phyloP scores from a whole-genome alignment of 768 basidiomycete species.

The Vishniacozyma victoriae region DNA sequence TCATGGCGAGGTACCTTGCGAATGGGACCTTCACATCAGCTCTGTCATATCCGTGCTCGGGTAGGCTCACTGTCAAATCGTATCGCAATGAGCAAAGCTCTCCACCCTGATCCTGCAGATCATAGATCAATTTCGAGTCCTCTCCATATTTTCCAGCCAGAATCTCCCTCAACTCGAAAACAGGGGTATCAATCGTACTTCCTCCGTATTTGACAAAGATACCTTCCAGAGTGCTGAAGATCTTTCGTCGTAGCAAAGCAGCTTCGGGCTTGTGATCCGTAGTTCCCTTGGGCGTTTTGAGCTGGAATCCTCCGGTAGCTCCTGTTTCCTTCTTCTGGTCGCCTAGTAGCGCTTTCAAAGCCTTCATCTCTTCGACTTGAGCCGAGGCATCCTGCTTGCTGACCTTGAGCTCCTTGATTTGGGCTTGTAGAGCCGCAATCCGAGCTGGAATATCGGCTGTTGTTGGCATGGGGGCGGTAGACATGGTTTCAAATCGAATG shows the following conservation, averaged over 20 bases:
- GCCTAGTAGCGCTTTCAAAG: conserved; percentile 47
- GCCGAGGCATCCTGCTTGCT: conserved; percentile 32
- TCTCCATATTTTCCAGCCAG: conserved; percentile 92
- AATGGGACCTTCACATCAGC: conserved; percentile 60
- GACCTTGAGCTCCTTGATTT: conserved; percentile 39
- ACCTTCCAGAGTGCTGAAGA: conserved; percentile 80
- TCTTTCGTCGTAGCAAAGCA: conserved; percentile 83
- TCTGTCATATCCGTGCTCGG: neutral
- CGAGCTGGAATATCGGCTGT: conserved; percentile 14
- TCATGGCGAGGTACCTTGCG: conserved; percentile 92
- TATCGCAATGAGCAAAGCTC: conserved; percentile 91
- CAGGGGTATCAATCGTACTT: conserved; percentile 90
- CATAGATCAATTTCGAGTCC: conserved; percentile 94
- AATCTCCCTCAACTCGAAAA: conserved; percentile 96
- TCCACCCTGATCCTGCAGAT: conserved; percentile 94
- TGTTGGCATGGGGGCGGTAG: conserved; percentile 4
- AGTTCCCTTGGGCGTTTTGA: conserved; percentile 98
- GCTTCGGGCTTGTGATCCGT: conserved; percentile 88
- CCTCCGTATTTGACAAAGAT: conserved; percentile 86
- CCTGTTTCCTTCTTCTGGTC: conserved; percentile 47
- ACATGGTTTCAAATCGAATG: neutral
- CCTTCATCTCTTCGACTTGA: conserved; percentile 41
- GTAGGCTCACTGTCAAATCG: conserved; percentile 70
- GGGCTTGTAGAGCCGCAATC: conserved; percentile 31
- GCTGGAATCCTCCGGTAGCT: conserved; percentile 56